Conservation (phyloP, 768 basidiomycete species). For the Boletales sp. region DNA sequence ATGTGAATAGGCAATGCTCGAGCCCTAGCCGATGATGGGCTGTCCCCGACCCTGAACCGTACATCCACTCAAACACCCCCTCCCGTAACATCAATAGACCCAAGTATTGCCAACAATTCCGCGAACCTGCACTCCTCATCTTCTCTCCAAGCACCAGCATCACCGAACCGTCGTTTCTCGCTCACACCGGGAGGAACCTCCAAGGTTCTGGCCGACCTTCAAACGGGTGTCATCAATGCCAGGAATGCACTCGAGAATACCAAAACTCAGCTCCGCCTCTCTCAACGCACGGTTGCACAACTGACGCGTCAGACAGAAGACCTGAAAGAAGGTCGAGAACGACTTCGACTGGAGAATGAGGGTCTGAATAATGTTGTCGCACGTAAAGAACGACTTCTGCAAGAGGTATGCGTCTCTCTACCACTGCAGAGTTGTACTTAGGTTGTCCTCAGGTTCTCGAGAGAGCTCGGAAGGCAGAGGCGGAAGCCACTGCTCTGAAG, state of each 20-base stretch:
- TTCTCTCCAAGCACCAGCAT: constrained; percentile 41
- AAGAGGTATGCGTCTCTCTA: constrained; percentile 56
- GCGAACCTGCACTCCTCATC: constrained; percentile 33
- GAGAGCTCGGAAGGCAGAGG: constrained; percentile 83
- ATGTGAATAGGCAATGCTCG: constrained; percentile 69
- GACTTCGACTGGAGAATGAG: constrained; percentile 81
- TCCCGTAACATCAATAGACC: constrained; percentile 34
- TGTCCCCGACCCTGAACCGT: constrained; percentile 32
- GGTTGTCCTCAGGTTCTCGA: constrained; percentile 56
- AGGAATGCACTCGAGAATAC: constrained; percentile 84
- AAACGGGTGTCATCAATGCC: constrained; percentile 77
- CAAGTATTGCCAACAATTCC: constrained; percentile 25
- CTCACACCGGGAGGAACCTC: constrained; percentile 79
- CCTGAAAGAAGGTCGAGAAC: constrained; percentile 81
- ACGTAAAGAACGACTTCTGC: constrained; percentile 80
- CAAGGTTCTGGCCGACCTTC: constrained; percentile 84
- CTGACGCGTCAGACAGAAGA: constrained; percentile 85
- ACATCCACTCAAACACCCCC: constrained; percentile 30
- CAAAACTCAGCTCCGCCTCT: constrained; percentile 73
- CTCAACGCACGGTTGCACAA: constrained; percentile 80
- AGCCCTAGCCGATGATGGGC: constrained; percentile 73
- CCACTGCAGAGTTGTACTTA: not conserved
- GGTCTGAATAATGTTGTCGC: constrained; percentile 85
- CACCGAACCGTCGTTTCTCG: constrained; percentile 54
- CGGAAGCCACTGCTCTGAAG: constrained; percentile 66